Evolutionary conservation across 176 grass and related monocot species (phyloP), one percentile per base, ranked within the genome.

Genomic region (Musa beccarii): DNA sequence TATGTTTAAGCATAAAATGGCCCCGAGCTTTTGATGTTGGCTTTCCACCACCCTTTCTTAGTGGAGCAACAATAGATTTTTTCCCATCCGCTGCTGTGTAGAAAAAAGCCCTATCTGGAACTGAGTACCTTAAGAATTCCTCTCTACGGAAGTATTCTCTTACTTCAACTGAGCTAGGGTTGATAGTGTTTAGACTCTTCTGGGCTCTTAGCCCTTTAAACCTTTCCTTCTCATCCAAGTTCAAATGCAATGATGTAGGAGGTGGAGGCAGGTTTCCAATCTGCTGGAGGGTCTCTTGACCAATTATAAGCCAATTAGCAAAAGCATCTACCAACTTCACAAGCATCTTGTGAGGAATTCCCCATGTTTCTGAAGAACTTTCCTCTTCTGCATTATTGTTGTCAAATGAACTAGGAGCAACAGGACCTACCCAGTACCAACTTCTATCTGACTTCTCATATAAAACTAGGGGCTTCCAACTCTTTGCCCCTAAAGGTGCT

Each of bases 291-390:
- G 96, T 99, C 78, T 99, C 96, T 78, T 92, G 96, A 25, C 96
- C 91, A 81, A 86, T 92, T 88, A 95, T 99, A 76, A 99, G 82
- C 96, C 96, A 99, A 80, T 99, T 99, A 81, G 91, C 87, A 95
- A 99, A 99, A 82, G 96, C 90, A 78, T 99, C 96, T 0, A 99
- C 96, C 51, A 99, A 89, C 77, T 99, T 99, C 22, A 99, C 96
- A 82, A 99, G 89, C 96, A 99, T 99, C 81, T 99, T 99, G 76
- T 99, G 89, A n/a, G 96, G 96, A 86, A 99, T 89, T 63, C 86
- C 77, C 96, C 96, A 99, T 79, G 91, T 86, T 67, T 99, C 96
- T 68, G 91, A 83, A 86, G 90, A 92, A 67, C 86, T 99, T 75
- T 99, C 96, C 80, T 99, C 96, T 81, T 84, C 86, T 57, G 87